A percentile compares a stretch with the other conserved stretches of the same genome.
Evolutionary conservation across 1,139 yeast genomes (phyloP).

Genomic region (Entelexis paramagnoliae): DNA sequence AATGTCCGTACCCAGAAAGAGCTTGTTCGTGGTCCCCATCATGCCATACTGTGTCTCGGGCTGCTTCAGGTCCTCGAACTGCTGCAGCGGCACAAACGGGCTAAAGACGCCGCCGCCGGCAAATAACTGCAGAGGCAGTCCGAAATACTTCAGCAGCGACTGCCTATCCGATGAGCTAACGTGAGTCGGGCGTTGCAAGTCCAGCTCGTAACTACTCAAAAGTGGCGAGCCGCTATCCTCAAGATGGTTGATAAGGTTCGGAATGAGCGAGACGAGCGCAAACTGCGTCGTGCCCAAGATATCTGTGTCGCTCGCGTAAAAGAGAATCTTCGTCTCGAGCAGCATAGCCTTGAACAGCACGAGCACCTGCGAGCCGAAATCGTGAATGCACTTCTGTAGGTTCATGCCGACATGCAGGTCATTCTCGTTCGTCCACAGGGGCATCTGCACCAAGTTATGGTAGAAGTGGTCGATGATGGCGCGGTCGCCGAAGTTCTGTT

Average conservation of each 20-base stretch:
- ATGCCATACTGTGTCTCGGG: conserved; percentile 54
- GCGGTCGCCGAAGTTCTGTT: conserved; percentile 62
- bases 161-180: conserved; percentile 67
- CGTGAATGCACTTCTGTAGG: conserved; percentile 52
- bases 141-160: conserved; percentile 69
- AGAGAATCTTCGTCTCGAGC: conserved; percentile 55
- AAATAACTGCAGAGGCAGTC: conserved; percentile 78
- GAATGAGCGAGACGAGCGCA: conserved; percentile 60
- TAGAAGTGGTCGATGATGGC: conserved; percentile 59
- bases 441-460: conserved; percentile 50
- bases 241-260: conserved; percentile 61
- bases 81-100: conserved; percentile 89
- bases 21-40: conserved; percentile 81
- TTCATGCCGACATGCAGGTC: conserved; percentile 69
- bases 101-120: conserved; percentile 81
- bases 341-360: conserved; percentile 65
- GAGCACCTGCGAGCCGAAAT: conserved; percentile 52
- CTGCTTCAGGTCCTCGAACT: conserved; percentile 58
- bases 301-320: conserved; percentile 76
- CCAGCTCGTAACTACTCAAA: conserved; percentile 47
- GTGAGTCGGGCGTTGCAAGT: conserved; percentile 51
- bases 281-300: conserved; percentile 61
- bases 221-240: conserved; percentile 75
- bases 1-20: conserved; percentile 59
- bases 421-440: conserved; percentile 37